Evolutionary conservation across 768 basidiomycete species (phyloP).

Genomic region (Russula virescens): DNA sequence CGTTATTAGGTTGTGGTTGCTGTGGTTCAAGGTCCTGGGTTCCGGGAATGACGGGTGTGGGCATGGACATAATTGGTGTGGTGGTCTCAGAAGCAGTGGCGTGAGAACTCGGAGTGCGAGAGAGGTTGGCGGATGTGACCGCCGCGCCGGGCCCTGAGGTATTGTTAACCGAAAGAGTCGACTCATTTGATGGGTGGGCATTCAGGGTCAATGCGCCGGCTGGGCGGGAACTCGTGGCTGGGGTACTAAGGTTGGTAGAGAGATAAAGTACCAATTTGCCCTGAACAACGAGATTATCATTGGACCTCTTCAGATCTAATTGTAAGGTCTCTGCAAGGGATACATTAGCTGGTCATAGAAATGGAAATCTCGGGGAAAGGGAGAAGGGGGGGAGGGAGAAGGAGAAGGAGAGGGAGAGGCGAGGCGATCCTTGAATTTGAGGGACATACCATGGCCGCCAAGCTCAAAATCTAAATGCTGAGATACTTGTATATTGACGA

Average conservation of each 20-base stretch:
- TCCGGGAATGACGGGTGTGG: constrained; percentile 35
- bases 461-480: constrained; percentile 89
- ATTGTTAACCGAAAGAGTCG: constrained; percentile 52
- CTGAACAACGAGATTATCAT: constrained; percentile 95
- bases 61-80: constrained; percentile 20
- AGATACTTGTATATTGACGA: constrained; percentile 90
- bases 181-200: constrained; percentile 55
- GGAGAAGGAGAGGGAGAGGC: too few species aligned
- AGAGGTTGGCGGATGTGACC: constrained; percentile 39
- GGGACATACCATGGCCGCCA: constrained; percentile 78
- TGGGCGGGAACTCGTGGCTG: constrained; percentile 79
- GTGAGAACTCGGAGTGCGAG: constrained; percentile 64
- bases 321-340: constrained; percentile 76
- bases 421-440: background rate
- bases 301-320: constrained; percentile 96
- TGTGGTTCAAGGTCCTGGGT: constrained; percentile 30
- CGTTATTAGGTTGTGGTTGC: constrained; percentile 25
- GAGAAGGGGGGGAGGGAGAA: too few species aligned
- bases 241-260: constrained; percentile 82
- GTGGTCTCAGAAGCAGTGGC: constrained; percentile 44
- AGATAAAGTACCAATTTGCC: constrained; percentile 97
- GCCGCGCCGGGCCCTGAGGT: constrained; percentile 34
- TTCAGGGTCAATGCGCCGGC: constrained; percentile 53
- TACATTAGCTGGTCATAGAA: background rate
- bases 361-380: too few species aligned